These are phyloP conservation scores for Scheffersomyces lignosus DNA, from an alignment of 805 yeast species.

Conservation along the genomic window DNA sequence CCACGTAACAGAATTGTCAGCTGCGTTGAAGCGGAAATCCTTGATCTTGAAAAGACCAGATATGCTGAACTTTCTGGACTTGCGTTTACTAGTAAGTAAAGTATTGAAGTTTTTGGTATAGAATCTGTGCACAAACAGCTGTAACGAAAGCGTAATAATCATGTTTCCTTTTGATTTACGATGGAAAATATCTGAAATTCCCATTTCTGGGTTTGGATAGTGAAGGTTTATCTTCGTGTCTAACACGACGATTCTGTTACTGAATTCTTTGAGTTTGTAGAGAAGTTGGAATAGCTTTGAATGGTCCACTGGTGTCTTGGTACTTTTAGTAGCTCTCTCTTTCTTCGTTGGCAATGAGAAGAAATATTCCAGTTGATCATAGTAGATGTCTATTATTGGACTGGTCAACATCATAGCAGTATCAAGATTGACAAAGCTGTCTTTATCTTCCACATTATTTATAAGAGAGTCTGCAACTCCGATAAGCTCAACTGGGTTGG, in stretches of 20 bases:
- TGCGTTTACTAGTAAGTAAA: conserved; percentile 7
- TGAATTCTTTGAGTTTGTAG: conserved; percentile 15
- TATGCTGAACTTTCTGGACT: conserved; percentile 12
- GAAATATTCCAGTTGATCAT: conserved; percentile 33
- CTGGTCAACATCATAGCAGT: conserved; percentile 27
- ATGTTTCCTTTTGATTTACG: conserved; percentile 30
- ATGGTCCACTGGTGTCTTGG: not conserved
- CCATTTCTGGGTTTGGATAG: conserved; percentile 23
- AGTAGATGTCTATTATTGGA: conserved; percentile 36
- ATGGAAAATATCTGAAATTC: conserved; percentile 12
- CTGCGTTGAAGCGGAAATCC: conserved; percentile 27
- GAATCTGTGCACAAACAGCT: conserved; percentile 25
- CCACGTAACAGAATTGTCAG: conserved; percentile 28
- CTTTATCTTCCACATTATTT: conserved; percentile 5
- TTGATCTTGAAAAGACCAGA: conserved; percentile 30
- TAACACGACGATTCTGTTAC: conserved; percentile 27
- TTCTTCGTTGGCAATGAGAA: too few relatives aligned
- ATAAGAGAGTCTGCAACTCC: conserved; percentile 16
- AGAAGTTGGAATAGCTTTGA: conserved; percentile 2
- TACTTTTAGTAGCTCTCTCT: not conserved
- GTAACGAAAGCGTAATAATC: conserved; percentile 19
- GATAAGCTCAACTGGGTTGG: conserved; percentile 22
- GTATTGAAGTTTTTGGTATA: conserved; percentile 23
- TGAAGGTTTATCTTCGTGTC: conserved; percentile 31
- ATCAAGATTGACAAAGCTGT: conserved; percentile 13